phyloP scores from a whole-genome alignment of 345 rosid species.

The Melaleuca quinquenervia region DNA sequence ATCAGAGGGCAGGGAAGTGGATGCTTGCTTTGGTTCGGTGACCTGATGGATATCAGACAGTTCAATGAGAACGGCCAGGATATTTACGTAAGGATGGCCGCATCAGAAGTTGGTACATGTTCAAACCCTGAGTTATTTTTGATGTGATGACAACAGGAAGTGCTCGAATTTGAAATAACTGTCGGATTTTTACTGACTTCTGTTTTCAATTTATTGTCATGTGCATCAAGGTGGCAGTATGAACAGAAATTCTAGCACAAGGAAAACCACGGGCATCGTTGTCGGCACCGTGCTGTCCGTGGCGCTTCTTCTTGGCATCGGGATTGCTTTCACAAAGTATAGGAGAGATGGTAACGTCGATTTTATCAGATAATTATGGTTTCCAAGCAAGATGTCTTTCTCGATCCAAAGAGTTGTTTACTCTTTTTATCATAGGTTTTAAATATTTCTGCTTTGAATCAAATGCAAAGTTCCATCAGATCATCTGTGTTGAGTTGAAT shows the following conservation, averaged over 20 bases:
- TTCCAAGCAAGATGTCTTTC: not conserved
- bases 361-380: not conserved
- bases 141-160: not conserved
- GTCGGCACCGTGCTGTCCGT: not conserved
- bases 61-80: conserved; percentile 19
- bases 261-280: not conserved
- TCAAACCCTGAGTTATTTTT: not conserved
- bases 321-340: not conserved
- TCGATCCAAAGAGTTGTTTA: not conserved
- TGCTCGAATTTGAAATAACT: not conserved
- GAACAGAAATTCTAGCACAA: not conserved
- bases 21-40: conserved; percentile 29
- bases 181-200: not conserved
- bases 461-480: not conserved
- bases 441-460: not conserved
- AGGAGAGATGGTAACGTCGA: not conserved
- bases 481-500: not conserved
- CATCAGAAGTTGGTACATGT: conserved; percentile 24
- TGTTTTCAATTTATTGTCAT: not conserved
- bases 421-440: not conserved
- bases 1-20: conserved; percentile 18
- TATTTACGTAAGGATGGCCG: conserved; percentile 28
- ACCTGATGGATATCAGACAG: conserved; percentile 27
- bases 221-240: not conserved
- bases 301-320: not conserved